Evolutionary conservation across 2,329 filamentous ascomycete genomes (phyloP), one percentile per base, ranked within the genome.

Genomic region (Capronia epimyces): DNA sequence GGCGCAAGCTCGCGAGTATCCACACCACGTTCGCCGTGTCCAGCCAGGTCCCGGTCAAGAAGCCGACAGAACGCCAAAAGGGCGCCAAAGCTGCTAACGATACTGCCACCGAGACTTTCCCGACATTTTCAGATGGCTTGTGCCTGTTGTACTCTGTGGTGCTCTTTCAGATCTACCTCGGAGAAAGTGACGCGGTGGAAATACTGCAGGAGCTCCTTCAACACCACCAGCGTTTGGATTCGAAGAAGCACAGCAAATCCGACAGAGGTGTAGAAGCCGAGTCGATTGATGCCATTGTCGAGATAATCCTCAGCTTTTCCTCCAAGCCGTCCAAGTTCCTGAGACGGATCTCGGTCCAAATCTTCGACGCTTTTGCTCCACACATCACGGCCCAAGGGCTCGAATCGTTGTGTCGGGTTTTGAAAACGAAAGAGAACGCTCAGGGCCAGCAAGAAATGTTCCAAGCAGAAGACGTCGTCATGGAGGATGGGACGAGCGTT

Each of bases 381-480:
- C 80, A 87, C 48, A 79, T 97, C 53, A 89, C 85, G 1, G 74
- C 77, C 3, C 80, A 85, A 49, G 87, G 87, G 0, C 69, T 97
- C 48, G 79, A 85, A 51, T 80, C 79, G 10, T 67, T 84, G 64
- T 72, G 76, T 32, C 68, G 69, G 50, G 83, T 94, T 2, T 74
- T 98, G 12, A 76, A 81, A 46, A 84, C 86, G 0, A 84, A 86
- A 50, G 93, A 97, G 67, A 94, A 80, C 40, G 74, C 86, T 29
- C 82, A 84, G 60, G 93, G 93, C 0, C 89, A 95, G 62, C 82
- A 89, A 63, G 84, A 90, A 57, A 76, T 98, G 15, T 98, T 97
- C 68, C 81, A 86, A 50, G 82, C 82, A 58, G 79, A 81, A 15
- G 80, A 81, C 8, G 81, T 83, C 3, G 71, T 72, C 32, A 81